Evolutionary conservation across 441 rosid genomes (phyloP).

Genomic region (Pelargonium australe): DNA sequence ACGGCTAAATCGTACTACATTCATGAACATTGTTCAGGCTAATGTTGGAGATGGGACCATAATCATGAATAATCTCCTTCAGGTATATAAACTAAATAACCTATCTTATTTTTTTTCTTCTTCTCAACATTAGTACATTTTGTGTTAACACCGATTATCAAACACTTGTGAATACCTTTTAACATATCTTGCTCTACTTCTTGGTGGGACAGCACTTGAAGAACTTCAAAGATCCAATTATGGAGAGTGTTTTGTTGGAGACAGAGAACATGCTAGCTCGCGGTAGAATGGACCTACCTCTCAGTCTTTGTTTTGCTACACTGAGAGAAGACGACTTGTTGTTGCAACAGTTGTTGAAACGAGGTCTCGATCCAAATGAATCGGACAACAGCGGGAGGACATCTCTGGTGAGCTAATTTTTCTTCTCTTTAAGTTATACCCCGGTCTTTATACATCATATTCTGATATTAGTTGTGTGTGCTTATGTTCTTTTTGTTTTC

Average conservation of each 20-base stretch:
- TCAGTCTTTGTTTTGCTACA: slow-evolving; percentile 68
- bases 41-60: slow-evolving; percentile 85
- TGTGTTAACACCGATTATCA: too few relatives aligned
- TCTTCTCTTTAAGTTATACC: too few relatives aligned
- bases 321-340: slow-evolving; percentile 68
- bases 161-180: too few relatives aligned
- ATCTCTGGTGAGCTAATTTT: slow-evolving; percentile 38
- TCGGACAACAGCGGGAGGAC: slow-evolving; percentile 56
- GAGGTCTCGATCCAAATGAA: slow-evolving; percentile 73
- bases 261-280: slow-evolving; percentile 66
- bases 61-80: slow-evolving; percentile 85
- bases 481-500: too few relatives aligned
- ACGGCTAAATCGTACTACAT: slow-evolving; percentile 73
- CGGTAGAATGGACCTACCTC: slow-evolving; percentile 75
- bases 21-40: slow-evolving; percentile 66
- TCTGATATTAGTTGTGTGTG: too few relatives aligned
- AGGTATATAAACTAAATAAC: slow-evolving; percentile 29
- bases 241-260: slow-evolving; percentile 48
- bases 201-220: slow-evolving; percentile 53
- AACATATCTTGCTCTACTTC: too few relatives aligned
- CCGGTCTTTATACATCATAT: too few relatives aligned
- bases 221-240: slow-evolving; percentile 45
- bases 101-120: not conserved
- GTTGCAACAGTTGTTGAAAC: slow-evolving; percentile 61
- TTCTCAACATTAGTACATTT: not conserved